Conservation (phyloP, 2,329 filamentous ascomycete genomes). For the Ophiostoma ulmi region DNA sequence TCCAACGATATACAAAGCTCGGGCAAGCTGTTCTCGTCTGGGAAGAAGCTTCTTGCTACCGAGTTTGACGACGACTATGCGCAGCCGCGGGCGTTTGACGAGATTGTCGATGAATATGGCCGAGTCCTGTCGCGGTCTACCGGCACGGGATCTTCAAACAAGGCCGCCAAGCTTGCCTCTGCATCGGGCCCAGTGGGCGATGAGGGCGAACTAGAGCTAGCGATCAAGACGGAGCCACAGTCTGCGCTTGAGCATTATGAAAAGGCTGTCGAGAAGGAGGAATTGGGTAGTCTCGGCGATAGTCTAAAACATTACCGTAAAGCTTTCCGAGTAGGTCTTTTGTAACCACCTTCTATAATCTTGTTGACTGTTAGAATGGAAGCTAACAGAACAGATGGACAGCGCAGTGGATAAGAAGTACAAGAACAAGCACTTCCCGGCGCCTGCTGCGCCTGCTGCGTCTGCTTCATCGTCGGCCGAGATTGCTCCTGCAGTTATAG, state of each 20-base stretch:
- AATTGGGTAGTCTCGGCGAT: conserved; percentile 77
- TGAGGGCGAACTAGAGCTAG: conserved; percentile 44
- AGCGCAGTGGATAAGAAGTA: conserved; percentile 77
- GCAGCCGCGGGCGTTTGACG: conserved; percentile 36
- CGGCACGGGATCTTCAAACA: background rate
- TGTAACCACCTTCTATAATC: background rate
- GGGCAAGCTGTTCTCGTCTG: conserved; percentile 24
- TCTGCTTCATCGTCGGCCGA: conserved; percentile 18
- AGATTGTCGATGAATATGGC: conserved; percentile 28
- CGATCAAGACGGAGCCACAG: conserved; percentile 46
- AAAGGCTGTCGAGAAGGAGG: conserved; percentile 82
- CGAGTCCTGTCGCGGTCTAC: conserved; percentile 5
- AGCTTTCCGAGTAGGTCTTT: conserved; percentile 67
- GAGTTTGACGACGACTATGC: conserved; percentile 39
- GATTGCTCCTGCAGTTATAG: conserved; percentile 23
- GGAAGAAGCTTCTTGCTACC: conserved; percentile 30
- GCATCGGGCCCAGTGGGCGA: background rate
- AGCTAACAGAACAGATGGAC: conserved; percentile 58
- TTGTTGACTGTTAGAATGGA: background rate
- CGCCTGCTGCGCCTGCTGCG: conserved; percentile 43
- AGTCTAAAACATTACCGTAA: conserved; percentile 83
- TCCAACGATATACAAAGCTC: conserved; percentile 24
- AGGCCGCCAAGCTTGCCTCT: background rate
- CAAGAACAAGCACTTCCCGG: conserved; percentile 84
- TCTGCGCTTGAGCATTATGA: conserved; percentile 92